Percentiles rank a stretch among this genome's conserved stretches.
Evolutionary conservation across 2,329 filamentous ascomycete species (phyloP).

Genomic region (Diplodia seriata): DNA sequence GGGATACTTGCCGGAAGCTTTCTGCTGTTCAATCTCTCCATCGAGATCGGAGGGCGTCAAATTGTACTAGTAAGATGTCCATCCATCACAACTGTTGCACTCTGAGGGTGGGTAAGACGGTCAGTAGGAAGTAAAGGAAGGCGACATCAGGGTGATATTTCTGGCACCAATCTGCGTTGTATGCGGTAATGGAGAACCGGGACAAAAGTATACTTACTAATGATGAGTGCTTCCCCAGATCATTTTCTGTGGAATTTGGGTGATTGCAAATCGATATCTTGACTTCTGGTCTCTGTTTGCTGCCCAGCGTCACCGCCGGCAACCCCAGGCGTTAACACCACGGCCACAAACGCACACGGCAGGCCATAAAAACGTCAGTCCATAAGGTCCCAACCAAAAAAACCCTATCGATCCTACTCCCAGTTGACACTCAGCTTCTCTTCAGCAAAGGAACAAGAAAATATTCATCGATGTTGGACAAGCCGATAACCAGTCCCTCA

Average conservation of each 20-base stretch:
- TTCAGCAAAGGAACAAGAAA: neutral
- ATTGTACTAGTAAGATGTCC: conserved; percentile 19
- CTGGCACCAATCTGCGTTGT: too few relatives aligned
- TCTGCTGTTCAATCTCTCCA: conserved; percentile 34
- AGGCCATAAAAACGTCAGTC: neutral
- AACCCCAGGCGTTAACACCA: neutral
- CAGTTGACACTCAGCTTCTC: neutral
- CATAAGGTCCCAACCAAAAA: neutral
- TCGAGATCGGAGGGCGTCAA: conserved; percentile 35
- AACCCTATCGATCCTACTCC: neutral
- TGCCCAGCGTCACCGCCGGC: neutral
- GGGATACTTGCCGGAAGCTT: conserved; percentile 33
- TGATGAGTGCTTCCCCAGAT: neutral
- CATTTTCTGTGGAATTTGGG: neutral
- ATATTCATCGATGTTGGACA: neutral
- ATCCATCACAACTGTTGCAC: too few relatives aligned
- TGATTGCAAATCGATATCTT: neutral
- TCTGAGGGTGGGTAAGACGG: too few relatives aligned
- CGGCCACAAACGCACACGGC: neutral
- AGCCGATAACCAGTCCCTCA: neutral
- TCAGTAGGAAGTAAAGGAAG: too few relatives aligned
- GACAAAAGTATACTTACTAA: neutral
- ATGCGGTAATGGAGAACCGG: too few relatives aligned
- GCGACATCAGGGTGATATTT: neutral
- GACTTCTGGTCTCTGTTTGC: neutral